Base-by-base conservation (phyloP, 306 rosid genomes). In the Albizia julibrissin region DNA sequence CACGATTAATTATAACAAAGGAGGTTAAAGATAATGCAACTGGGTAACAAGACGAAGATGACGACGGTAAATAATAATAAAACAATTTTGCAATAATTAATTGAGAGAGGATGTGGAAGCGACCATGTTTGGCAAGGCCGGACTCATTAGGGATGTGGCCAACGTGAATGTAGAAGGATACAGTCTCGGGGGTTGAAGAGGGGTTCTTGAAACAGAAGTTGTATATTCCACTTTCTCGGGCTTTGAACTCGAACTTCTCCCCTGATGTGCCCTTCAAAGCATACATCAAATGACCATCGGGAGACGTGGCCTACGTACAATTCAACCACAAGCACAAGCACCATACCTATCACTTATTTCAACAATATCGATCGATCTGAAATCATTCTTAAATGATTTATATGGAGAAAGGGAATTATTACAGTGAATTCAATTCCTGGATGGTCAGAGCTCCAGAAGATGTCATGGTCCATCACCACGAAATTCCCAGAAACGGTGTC, bases 141-240 rank as follows among this genome's bases (percentile, higher is more conserved):
- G 85, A 86, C 73, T 92, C 98, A 4, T 83, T 91, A 19, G 99
- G 99, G 86, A 95, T 93, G 83, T 93, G 99, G 16, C 99, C 97
- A 68, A 95, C 87, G 66, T 95, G 99, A 49, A 95, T 88, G 90
- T 93, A 85, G 87, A 95, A 95, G 40, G 98, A 95, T 6, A 95
- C 91, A 9, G 96, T 95, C 84, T 95, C 98, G 0, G 98, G 97
- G 4, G 97, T 89, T 1, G 94, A 85, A 83, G 82, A 74, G 7
- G 97, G 95, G 80, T 95, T 95, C 33, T 85, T 87, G 66, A 95
- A 95, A 67, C 99, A 92, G 82, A 95, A 95, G 40, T 84, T 88
- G 74, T 88, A 92, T 78, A 91, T 82, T 81, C 98, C 99, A 59
- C 65, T 84, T 31, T 89, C 84, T 26, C 90, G 69, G 19, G 99